Base-by-base conservation (phyloP, 345 rosid species). In the Heritiera littoralis region DNA sequence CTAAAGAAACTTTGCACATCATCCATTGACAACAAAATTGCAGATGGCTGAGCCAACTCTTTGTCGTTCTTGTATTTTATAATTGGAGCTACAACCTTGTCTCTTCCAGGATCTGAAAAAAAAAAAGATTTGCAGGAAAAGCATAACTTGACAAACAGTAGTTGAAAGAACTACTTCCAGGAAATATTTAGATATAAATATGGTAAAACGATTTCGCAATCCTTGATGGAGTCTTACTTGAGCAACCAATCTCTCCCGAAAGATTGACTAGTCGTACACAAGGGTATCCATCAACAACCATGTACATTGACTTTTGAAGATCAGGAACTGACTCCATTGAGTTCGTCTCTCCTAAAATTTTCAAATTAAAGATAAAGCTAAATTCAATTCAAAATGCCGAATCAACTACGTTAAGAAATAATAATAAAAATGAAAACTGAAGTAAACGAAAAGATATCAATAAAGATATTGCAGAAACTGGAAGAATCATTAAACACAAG, bases 241-340 rank as follows among this genome's bases (percentile, higher is more conserved):
- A 86, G 83, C 99, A 97, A 11, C 98, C 99, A 78, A 97, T 92
- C 85, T 91, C 94, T 77, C 95, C 98, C 66, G 97, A 88, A 74
- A 93, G 90, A 87, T 86, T 94, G 83, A 97, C 93, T 74, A 94
- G 86, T 5, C 98, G 87, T 4, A 97, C 98, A 79, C 99, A 97
- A 74, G 99, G 99, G 81, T 81, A 87, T 20, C 97, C 98, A 80
- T 92, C 92, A 81, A 92, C 88, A 82, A 84, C 85, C 80, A 76
- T 78, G 79, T 97, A 97, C 98, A 97, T 92, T 8, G 91, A 90
- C 87, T 89, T 87, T 78, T 85, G 94, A 73, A 97, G 98, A 81
- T 97, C 95, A 46, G 98, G 98, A 71, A 97, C 98, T 14, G 98
- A 94, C 83, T 89, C 93, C 89, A 35, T 35, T 3, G 38, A 35